Percentiles rank a stretch among this genome's conserved stretches.
phyloP scores from a whole-genome alignment of 805 yeast species.

The Saturnispora bothae region DNA sequence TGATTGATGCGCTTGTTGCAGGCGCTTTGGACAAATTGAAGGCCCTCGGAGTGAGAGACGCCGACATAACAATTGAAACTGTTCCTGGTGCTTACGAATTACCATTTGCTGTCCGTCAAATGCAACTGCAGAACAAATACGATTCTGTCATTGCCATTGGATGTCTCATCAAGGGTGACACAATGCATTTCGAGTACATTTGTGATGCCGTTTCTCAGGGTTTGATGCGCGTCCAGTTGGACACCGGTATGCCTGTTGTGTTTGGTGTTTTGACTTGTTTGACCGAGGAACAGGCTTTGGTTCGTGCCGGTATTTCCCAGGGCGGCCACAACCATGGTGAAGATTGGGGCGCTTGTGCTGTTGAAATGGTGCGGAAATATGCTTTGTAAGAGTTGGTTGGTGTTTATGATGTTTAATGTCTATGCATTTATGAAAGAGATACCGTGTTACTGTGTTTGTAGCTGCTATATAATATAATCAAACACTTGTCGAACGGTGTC shows the following conservation, averaged over 20 bases:
- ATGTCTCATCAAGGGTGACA: conserved; percentile 87
- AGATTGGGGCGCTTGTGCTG: conserved; percentile 99
- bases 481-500: no score
- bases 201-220: conserved; percentile 83
- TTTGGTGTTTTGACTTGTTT: conserved; percentile 90
- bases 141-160: conserved; percentile 94
- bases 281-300: conserved; percentile 88
- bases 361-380: conserved; percentile 70
- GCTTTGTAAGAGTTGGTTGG: no score
- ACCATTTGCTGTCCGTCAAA: conserved; percentile 65
- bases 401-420: no score
- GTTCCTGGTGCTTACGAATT: conserved; percentile 95
- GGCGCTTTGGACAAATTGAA: conserved; percentile 60
- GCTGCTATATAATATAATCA: no score
- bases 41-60: conserved; percentile 60
- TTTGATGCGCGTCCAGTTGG: conserved; percentile 71
- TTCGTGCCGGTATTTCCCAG: conserved; percentile 74
- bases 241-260: conserved; percentile 66
- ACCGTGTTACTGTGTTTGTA: no score
- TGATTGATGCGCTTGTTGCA: conserved; percentile 67
- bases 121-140: conserved; percentile 38
- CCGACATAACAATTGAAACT: conserved; percentile 68
- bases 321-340: conserved; percentile 92
- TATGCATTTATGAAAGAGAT: no score
- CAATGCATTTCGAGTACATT: conserved; percentile 97